Base-by-base conservation (phyloP, 2,329 filamentous ascomycete species). In the Botrytis byssoidea region DNA sequence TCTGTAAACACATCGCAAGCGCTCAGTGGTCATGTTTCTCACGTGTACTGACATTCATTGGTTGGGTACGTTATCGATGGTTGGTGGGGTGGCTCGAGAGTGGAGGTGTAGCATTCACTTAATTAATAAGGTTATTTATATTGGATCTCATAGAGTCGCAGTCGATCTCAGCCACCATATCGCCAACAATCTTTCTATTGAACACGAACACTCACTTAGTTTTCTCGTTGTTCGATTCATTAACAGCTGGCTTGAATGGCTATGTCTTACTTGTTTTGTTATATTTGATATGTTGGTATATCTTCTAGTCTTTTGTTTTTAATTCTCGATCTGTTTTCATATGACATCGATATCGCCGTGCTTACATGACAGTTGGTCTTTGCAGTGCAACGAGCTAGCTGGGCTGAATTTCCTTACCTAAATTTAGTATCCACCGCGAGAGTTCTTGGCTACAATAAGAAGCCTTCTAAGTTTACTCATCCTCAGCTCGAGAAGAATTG, bases 141-240 rank as follows among this genome's bases (percentile, higher is more conserved):
- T n/a, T 35, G 64, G 64, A 51, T 51, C 64, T 67, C 44, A 37
- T 4, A 67, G 44, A 14, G 44, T 67, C 46, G 46, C 65, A 67
- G 46, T n/a, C n/a, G 29, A 55, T 67, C 46, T 67, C 65, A 51
- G 65, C 65, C 65, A 67, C 65, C 29, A 67, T 35, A 48, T 37
- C 44, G n/a, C 64, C 35, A 67, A 67, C 32, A 14, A 4, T 20
- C 16, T 37, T 55, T 55, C 20, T 25, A 12, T 12, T 44, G 44
- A 37, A 67, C 22, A 67, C 22, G 64, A 67, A 37, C 32, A 67
- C 12, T n/a, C 29, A 35, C 29, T 37, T n/a, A 12, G 2, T 4
- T 42, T 29, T 37, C 44, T 51, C 22, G 32, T 51, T 12, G n/a
- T 7, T 40, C 46, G 4, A 9, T 55, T 51, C 9, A 25, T 55